Percentiles rank a stretch among this genome's conserved stretches.
Conservation (phyloP, 2,329 filamentous ascomycete species). For the Gaeumannomyces tritici region DNA sequence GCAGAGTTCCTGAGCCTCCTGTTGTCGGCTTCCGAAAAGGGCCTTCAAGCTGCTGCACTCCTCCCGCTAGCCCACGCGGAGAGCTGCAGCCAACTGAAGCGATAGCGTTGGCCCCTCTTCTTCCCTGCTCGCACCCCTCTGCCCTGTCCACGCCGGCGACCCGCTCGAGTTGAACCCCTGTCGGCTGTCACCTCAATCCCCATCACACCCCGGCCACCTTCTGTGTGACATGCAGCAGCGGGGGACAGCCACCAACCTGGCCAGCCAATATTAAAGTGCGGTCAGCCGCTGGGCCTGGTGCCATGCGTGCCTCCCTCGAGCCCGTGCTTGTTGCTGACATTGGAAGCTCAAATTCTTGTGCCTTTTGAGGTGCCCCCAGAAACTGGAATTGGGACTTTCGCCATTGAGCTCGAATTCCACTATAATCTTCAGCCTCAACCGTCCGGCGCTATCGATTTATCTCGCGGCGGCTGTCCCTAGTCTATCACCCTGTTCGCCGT, state of each 20-base stretch:
- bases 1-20: neutral
- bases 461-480: neutral
- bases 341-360: neutral
- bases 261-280: constrained; percentile 45
- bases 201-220: neutral
- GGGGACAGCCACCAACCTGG: constrained; percentile 24
- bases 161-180: neutral
- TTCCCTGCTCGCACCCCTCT: neutral
- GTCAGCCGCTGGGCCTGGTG: constrained; percentile 32
- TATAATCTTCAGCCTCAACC: neutral
- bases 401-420: neutral
- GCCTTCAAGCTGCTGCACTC: neutral
- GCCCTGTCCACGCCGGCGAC: neutral
- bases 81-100: neutral
- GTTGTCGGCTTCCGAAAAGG: neutral
- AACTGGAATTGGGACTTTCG: neutral
- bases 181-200: neutral
- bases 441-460: neutral
- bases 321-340: neutral
- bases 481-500: neutral
- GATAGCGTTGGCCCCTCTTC: neutral
- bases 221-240: constrained; percentile 23
- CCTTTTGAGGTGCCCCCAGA: neutral
- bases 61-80: neutral
- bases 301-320: constrained; percentile 3